These are phyloP conservation scores for Talaromyces sp. DNA, from an alignment of 2,329 filamentous ascomycete species.

Conservation along the genomic window DNA sequence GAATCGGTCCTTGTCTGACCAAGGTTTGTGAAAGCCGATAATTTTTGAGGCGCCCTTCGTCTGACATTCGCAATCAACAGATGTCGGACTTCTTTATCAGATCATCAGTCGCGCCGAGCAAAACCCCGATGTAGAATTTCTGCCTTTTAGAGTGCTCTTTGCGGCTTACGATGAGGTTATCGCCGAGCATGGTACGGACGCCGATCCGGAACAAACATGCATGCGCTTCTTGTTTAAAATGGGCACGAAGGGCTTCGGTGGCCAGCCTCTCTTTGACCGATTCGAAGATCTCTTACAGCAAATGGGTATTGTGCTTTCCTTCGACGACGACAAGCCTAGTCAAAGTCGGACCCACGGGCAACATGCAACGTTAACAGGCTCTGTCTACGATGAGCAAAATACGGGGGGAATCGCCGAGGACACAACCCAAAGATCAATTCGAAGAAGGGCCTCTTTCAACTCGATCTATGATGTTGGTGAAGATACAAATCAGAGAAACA, in stretches of 20 bases:
- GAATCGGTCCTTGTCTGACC: slow-evolving; percentile 51
- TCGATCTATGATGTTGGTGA: slow-evolving; percentile 47
- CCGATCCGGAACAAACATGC: slow-evolving; percentile 70
- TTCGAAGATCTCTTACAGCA: slow-evolving; percentile 63
- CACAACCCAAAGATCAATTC: slow-evolving; percentile 25
- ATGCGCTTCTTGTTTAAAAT: slow-evolving; percentile 76
- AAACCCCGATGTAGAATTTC: slow-evolving; percentile 57
- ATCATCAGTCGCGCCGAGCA: slow-evolving; percentile 69
- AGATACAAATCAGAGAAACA: slow-evolving; percentile 44
- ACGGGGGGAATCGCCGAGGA: slow-evolving; percentile 21
- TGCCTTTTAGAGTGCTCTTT: slow-evolving; percentile 74
- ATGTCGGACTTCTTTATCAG: slow-evolving; percentile 72
- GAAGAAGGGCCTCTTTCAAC: slow-evolving; percentile 52
- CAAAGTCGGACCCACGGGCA: slow-evolving; percentile 26
- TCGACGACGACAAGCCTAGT: slow-evolving; percentile 41
- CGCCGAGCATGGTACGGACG: slow-evolving; percentile 62
- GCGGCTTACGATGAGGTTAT: slow-evolving; percentile 73
- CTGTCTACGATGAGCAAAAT: slow-evolving; percentile 13
- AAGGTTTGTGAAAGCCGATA: slow-evolving; percentile 42
- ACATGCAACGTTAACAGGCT: slow-evolving; percentile 17
- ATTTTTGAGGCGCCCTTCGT: not conserved
- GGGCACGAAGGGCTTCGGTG: slow-evolving; percentile 54
- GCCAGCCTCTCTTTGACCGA: slow-evolving; percentile 59
- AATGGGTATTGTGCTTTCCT: slow-evolving; percentile 68
- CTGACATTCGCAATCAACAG: slow-evolving; percentile 40